phyloP scores from a whole-genome alignment of 1,284 basidiomycete species.

The Inonotus hispidus region DNA sequence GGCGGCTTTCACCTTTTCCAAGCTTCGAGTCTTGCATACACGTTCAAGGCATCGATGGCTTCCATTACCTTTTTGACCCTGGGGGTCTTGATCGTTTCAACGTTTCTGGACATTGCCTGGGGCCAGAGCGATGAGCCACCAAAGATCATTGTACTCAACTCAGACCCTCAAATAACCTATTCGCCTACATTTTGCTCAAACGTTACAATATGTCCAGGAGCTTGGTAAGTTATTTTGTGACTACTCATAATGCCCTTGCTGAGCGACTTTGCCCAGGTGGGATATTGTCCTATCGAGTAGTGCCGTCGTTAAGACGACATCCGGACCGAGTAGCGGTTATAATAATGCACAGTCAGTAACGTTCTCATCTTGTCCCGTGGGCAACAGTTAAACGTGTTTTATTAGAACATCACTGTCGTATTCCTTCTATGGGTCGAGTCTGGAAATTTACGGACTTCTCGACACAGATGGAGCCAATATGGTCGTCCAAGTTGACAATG shows the following conservation, averaged over 20 bases:
- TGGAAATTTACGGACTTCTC: slow-evolving; percentile 13
- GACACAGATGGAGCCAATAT: slow-evolving; percentile 13
- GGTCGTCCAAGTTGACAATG: slow-evolving; percentile 15
- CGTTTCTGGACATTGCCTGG: neutral
- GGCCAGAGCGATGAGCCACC: slow-evolving; percentile 7
- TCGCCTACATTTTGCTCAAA: slow-evolving; percentile 10
- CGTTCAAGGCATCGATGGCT: slow-evolving; percentile 1
- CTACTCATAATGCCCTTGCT: neutral
- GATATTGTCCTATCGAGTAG: slow-evolving; percentile 10
- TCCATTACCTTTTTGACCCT: slow-evolving; percentile 3
- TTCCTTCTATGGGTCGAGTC: slow-evolving; percentile 14
- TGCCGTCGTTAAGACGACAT: slow-evolving; percentile 11
- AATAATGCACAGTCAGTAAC: slow-evolving; percentile 11
- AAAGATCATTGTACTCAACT: slow-evolving; percentile 11
- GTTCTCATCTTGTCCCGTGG: neutral
- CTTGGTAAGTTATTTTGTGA: neutral
- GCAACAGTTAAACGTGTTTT: neutral
- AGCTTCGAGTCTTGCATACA: neutral
- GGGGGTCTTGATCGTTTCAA: slow-evolving; percentile 9
- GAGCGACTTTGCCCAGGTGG: slow-evolving; percentile 6
- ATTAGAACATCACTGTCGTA: slow-evolving; percentile 8
- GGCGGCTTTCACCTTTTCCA: neutral
- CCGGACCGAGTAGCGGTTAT: slow-evolving; percentile 9
- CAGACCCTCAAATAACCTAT: slow-evolving; percentile 12
- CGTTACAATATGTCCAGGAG: neutral